phyloP scores from a whole-genome alignment of 331 rosid species.

The Dryas integrifolia region DNA sequence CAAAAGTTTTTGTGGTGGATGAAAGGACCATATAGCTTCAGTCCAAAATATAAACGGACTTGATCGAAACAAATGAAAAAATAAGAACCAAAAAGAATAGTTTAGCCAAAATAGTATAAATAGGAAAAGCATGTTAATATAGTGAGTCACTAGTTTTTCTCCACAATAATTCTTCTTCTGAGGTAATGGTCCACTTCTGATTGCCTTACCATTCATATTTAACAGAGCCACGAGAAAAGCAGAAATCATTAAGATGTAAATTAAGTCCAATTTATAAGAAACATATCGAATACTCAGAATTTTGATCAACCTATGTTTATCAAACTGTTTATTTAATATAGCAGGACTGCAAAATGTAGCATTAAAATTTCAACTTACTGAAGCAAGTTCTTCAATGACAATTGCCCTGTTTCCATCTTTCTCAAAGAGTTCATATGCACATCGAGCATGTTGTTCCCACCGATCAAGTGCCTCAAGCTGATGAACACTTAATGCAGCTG shows the following conservation, averaged over 20 bases:
- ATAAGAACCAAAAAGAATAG: background rate
- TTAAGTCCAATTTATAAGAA: background rate
- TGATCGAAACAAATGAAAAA: background rate
- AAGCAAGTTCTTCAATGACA: slow-evolving; percentile 94
- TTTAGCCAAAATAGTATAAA: background rate
- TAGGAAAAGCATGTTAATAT: too few relatives aligned
- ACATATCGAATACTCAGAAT: background rate
- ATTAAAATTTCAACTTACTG: slow-evolving; percentile 51
- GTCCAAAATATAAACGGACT: background rate
- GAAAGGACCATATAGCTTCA: background rate
- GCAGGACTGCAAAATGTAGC: slow-evolving; percentile 4
- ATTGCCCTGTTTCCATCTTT: slow-evolving; percentile 93
- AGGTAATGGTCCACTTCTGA: background rate
- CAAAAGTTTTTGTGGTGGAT: background rate
- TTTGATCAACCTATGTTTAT: background rate
- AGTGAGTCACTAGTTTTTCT: too few relatives aligned
- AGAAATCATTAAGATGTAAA: background rate
- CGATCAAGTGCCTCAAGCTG: slow-evolving; percentile 97
- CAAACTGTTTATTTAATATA: background rate
- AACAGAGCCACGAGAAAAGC: background rate
- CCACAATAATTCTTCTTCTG: too few relatives aligned
- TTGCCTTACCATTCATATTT: background rate
- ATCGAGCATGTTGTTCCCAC: slow-evolving; percentile 96
- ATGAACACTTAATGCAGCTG: slow-evolving; percentile 85
- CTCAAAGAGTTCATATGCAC: slow-evolving; percentile 91